Conservation (phyloP, 2,329 filamentous ascomycete species). For the Metarhizium guizhouense region DNA sequence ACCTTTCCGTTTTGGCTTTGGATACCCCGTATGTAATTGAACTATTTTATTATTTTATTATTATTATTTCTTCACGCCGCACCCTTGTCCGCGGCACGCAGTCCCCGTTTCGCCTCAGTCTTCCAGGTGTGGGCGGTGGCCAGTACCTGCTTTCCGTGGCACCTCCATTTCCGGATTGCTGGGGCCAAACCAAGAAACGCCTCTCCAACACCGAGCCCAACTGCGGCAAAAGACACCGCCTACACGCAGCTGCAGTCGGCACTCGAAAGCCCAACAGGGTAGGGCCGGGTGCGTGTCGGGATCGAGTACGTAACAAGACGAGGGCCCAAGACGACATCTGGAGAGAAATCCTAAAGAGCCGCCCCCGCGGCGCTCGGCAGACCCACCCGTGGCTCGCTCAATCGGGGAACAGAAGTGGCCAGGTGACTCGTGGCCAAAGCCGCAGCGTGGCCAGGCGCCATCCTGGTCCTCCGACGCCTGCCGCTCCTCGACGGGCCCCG, state of each 20-base stretch:
- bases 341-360: not conserved
- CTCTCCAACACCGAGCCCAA: not conserved
- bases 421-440: constrained; percentile 2
- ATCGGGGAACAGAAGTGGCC: constrained; percentile 2
- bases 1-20: too few species aligned
- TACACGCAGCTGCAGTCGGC: too few species aligned
- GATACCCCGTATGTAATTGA: too few species aligned
- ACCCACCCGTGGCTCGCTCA: constrained; percentile 1
- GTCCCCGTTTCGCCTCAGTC: not conserved
- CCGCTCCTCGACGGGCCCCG: constrained; percentile 1
- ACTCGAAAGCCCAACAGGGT: too few species aligned
- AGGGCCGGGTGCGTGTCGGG: too few species aligned
- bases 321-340: too few species aligned
- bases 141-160: constrained; percentile 1
- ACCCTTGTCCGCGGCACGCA: too few species aligned
- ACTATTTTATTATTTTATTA: too few species aligned
- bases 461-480: constrained; percentile 3
- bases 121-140: not conserved
- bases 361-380: not conserved
- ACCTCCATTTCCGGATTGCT: constrained; percentile 2
- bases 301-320: too few species aligned
- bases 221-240: too few species aligned
- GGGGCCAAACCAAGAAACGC: not conserved
- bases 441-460: not conserved
- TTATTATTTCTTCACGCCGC: too few species aligned